Conservation (phyloP, 106 monocot genomes). For the Dendrobium huoshanense region DNA sequence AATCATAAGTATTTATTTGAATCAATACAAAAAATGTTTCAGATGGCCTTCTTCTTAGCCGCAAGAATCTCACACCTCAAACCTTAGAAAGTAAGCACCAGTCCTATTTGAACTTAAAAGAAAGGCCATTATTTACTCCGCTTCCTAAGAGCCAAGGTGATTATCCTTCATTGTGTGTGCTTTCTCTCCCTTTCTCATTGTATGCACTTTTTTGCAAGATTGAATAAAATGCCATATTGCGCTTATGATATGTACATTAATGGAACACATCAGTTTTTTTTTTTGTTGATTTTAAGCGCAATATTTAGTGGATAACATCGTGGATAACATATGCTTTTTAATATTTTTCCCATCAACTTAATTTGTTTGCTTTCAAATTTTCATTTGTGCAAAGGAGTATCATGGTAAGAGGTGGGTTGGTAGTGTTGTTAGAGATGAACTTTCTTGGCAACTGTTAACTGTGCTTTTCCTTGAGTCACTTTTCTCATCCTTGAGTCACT, state of each 20-base stretch:
- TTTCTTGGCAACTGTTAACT: neutral
- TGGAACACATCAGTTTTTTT: neutral
- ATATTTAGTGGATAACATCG: neutral
- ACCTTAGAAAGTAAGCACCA: neutral
- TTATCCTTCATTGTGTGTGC: neutral
- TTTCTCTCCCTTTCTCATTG: neutral
- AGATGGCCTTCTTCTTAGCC: neutral
- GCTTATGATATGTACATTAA: neutral
- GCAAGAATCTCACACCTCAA: neutral
- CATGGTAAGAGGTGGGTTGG: neutral
- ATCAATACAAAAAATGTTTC: neutral
- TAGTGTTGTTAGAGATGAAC: neutral
- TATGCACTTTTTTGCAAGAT: neutral
- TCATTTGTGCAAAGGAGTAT: neutral
- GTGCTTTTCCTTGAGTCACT: neutral
- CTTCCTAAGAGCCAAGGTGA: constrained; percentile 6
- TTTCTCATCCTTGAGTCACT: neutral
- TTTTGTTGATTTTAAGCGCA: neutral
- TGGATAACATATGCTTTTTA: neutral
- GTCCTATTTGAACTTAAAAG: neutral
- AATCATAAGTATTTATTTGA: neutral
- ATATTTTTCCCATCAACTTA: neutral
- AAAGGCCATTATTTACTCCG: constrained; percentile 3
- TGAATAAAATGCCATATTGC: neutral
- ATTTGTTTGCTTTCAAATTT: neutral